These are phyloP conservation scores for Tagetes patula DNA, from an alignment of 129 eudicot species.

Conservation along the genomic window DNA sequence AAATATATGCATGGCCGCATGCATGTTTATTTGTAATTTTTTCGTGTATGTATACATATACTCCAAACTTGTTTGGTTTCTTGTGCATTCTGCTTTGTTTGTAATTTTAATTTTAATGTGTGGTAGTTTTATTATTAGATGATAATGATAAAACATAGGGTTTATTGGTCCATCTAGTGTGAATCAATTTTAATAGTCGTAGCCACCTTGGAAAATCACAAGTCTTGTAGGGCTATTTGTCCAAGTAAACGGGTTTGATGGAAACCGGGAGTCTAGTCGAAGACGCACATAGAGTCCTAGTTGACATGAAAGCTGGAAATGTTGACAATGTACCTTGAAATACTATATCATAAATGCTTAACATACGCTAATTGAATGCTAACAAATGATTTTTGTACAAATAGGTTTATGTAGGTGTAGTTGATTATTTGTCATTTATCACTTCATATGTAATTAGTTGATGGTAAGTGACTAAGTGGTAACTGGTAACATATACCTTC, in stretches of 20 bases:
- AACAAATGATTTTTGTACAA: conserved; percentile 20
- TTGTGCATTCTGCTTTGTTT: conserved; percentile 14
- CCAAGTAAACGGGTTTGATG: not conserved
- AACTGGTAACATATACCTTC: not conserved
- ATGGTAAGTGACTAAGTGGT: not conserved
- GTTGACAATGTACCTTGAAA: conserved; percentile 1
- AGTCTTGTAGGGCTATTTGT: not conserved
- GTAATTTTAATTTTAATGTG: not conserved
- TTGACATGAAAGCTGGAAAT: conserved; percentile 5
- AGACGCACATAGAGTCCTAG: not conserved
- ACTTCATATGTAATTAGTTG: not conserved
- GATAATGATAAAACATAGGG: conserved; percentile 14
- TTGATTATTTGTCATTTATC: conserved; percentile 9
- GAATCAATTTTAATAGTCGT: not conserved
- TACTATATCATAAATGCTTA: conserved; percentile 2
- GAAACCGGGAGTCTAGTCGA: conserved; percentile 10
- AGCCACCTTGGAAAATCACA: conserved; percentile 2
- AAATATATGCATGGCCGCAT: not conserved
- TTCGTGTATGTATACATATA: not conserved
- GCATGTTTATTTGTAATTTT: not conserved
- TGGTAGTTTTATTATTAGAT: not conserved
- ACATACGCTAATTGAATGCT: not conserved
- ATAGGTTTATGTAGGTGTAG: conserved; percentile 6
- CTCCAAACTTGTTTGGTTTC: conserved; percentile 5
- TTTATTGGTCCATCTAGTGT: conserved; percentile 5